Evolutionary conservation across 345 rosid species (phyloP).

Genomic region (Sisymbrium altissimum): DNA sequence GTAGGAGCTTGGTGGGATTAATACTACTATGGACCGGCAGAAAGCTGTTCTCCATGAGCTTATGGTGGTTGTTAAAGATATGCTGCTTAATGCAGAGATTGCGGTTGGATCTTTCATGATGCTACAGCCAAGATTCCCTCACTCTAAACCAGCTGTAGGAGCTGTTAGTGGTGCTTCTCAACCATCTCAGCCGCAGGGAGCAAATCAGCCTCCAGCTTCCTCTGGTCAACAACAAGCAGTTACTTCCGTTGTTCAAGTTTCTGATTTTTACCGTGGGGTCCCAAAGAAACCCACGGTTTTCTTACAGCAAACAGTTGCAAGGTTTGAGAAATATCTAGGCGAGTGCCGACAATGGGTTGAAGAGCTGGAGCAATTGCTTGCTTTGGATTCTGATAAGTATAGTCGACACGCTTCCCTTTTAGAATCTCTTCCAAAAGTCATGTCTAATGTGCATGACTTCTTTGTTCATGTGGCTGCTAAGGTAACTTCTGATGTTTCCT

Average conservation of each 20-base stretch:
- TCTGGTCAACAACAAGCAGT: slow-evolving; percentile 61
- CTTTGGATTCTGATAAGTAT: slow-evolving; percentile 65
- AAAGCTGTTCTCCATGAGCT: slow-evolving; percentile 72
- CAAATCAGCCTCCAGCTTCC: slow-evolving; percentile 46
- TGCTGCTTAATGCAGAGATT: slow-evolving; percentile 80
- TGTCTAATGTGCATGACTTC: slow-evolving; percentile 86
- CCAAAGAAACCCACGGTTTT: slow-evolving; percentile 90
- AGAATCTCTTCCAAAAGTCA: slow-evolving; percentile 87
- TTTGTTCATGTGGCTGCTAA: slow-evolving; percentile 96
- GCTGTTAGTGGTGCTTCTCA: slow-evolving; percentile 50
- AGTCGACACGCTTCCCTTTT: slow-evolving; percentile 50
- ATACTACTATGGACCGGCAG: slow-evolving; percentile 73
- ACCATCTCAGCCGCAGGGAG: slow-evolving; percentile 65
- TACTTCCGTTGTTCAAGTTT: slow-evolving; percentile 52
- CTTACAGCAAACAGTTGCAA: slow-evolving; percentile 69
- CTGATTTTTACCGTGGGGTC: slow-evolving; percentile 81
- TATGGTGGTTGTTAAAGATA: slow-evolving; percentile 76
- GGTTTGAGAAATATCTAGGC: slow-evolving; percentile 82
- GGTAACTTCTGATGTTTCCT: slow-evolving; percentile 41
- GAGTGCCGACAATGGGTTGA: slow-evolving; percentile 90
- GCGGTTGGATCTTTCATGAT: slow-evolving; percentile 87
- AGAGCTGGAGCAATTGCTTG: slow-evolving; percentile 88
- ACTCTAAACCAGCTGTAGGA: slow-evolving; percentile 41
- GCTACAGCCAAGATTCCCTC: slow-evolving; percentile 72
- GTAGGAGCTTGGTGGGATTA: slow-evolving; percentile 95